Evolutionary conservation across 73 alveolate species (phyloP), one percentile per base, ranked within the genome.

Genomic region (Tetrahymena borealis): DNA sequence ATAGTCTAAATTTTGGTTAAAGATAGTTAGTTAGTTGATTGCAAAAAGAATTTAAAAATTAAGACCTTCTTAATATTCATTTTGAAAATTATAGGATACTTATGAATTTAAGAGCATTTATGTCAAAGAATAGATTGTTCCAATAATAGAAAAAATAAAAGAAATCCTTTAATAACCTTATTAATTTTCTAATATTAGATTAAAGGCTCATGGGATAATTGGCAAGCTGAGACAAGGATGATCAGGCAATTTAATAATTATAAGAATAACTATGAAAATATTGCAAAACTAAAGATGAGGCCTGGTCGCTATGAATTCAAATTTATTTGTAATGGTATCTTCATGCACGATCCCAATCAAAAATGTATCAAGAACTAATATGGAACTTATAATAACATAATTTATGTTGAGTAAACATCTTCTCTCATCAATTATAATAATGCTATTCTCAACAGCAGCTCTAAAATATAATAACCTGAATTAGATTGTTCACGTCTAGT

Each of bases 291-390:
- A 18, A 92, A 78, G 32, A 40, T 94, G 24, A 40, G 91, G 78
- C 90, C 91, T 37, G 97, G 97, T 11, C 31, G 33, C 28, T 93
- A 92, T 39, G 92, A 94, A 90, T 94, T 60, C 78, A 94, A 92
- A 31, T 94, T 94, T 78, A 90, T 91, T 41, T 95, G 93, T 35
- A 95, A 94, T 92, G 97, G 97, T 16, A 79, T 40, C n/a, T 94
- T 94, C 94, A 94, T 41, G 92, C 93, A 92, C 43, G 97, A 94
- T 90, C 94, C 92, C 8, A 90, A 90, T 90, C 90, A 90, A 90
- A 39, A 78, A 40, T 38, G 78, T 37, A 78, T 94, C 24, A 36
- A 39, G 15, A 79, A 94, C 78, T 24, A 37, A 35, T 90, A n/a
- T 28, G 97, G 97, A 31, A 35, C 93, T 20, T 90, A 93, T 37